phyloP scores from a whole-genome alignment of 441 rosid genomes.

The Omphalea diandra region DNA sequence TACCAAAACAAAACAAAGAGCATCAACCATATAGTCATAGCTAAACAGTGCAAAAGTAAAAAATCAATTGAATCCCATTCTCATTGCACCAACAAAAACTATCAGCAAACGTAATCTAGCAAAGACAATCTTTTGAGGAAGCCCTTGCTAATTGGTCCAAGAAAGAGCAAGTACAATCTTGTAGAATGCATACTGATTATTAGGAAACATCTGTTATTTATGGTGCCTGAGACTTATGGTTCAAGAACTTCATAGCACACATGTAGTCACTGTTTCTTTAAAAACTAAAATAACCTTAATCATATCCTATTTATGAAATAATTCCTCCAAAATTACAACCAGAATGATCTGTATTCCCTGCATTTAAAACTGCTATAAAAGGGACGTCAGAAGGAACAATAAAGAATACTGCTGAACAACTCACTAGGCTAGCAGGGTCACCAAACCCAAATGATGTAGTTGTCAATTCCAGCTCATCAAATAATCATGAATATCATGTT shows the following conservation, averaged over 20 bases:
- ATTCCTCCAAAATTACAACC: too few species aligned
- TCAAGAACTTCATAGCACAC: background rate
- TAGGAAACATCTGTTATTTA: background rate
- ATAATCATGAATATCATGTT: conserved; percentile 1
- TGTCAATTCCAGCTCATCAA: too few species aligned
- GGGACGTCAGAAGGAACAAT: background rate
- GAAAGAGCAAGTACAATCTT: background rate
- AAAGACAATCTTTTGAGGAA: background rate
- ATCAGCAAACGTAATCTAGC: background rate
- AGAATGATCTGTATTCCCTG: too few species aligned
- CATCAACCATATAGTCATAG: background rate
- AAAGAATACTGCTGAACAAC: background rate
- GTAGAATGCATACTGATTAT: background rate
- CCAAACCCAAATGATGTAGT: background rate
- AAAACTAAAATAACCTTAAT: background rate
- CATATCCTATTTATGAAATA: background rate
- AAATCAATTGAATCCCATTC: background rate
- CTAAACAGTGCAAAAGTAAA: background rate
- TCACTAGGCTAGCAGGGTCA: background rate
- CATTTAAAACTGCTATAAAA: too few species aligned
- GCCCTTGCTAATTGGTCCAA: background rate
- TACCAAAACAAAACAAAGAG: too few species aligned
- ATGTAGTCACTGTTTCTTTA: background rate
- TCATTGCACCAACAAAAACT: background rate
- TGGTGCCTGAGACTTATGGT: background rate